Percentiles rank a stretch among this genome's conserved stretches.
phyloP scores from a whole-genome alignment of 164 flowering plant species.

The Dillenia turbinata region DNA sequence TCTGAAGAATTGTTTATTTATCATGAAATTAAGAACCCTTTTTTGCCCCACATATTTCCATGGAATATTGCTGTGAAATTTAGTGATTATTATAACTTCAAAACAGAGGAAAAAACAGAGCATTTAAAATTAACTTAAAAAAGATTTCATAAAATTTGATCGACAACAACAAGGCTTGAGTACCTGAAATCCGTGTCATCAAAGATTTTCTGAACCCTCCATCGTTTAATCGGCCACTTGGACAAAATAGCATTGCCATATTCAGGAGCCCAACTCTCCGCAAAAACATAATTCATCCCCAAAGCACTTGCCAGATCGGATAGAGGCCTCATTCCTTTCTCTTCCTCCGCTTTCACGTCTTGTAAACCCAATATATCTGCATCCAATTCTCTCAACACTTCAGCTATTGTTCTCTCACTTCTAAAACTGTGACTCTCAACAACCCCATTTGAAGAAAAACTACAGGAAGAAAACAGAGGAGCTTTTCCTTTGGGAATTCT shows the following conservation, averaged over 20 bases:
- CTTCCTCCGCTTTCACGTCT: constrained; percentile 94
- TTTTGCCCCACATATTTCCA: no score
- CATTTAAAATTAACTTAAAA: no score
- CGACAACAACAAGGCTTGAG: no score
- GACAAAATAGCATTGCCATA: constrained; percentile 90
- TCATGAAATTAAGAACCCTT: no score
- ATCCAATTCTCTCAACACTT: constrained; percentile 74
- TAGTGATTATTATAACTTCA: no score
- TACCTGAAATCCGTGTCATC: constrained; percentile 90
- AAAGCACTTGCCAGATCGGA: constrained; percentile 78
- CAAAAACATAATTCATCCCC: constrained; percentile 92
- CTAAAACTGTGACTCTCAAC: constrained; percentile 20
- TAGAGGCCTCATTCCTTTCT: constrained; percentile 79
- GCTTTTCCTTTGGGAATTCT: constrained; percentile 28
- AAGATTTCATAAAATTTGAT: no score
- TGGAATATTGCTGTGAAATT: no score
- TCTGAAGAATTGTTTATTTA: no score
- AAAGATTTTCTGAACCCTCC: constrained; percentile 73
- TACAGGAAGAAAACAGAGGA: constrained; percentile 55
- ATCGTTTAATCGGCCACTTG: constrained; percentile 83
- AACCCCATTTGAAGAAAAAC: constrained; percentile 36
- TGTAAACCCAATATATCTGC: constrained; percentile 87
- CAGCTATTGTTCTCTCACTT: constrained; percentile 48
- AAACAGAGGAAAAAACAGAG: no score
- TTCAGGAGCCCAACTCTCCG: constrained; percentile 98